phyloP scores from a whole-genome alignment of 2,329 filamentous ascomycete species.

The Exophiala spinifera region DNA sequence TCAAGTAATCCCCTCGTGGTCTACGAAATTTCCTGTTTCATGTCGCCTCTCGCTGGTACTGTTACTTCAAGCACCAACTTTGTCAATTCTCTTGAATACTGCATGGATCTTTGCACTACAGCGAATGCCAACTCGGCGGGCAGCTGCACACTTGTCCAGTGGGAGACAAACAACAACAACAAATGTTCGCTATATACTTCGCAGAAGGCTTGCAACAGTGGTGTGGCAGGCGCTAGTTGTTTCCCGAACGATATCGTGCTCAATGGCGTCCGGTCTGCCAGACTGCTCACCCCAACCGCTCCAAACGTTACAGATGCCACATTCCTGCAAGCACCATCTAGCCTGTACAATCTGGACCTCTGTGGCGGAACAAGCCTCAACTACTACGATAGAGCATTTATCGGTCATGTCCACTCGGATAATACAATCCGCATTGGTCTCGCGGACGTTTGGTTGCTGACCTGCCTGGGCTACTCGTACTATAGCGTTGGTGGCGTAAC shows the following conservation, averaged over 20 bases:
- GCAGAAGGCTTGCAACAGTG: not conserved
- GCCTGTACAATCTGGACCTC: conserved; percentile 1
- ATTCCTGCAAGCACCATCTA: not conserved
- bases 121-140: not conserved
- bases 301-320: not conserved
- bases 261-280: not conserved
- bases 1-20: not conserved
- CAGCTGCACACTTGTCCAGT: not conserved
- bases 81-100: not conserved
- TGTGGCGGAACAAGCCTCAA: not conserved
- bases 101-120: not conserved
- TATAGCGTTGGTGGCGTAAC: not conserved
- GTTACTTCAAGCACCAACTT: not conserved
- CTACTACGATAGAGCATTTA: not conserved
- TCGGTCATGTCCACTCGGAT: not conserved
- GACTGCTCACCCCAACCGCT: not conserved
- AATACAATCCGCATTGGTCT: not conserved
- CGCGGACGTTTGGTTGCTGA: not conserved
- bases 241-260: not conserved
- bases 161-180: not conserved
- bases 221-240: not conserved
- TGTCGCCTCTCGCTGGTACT: not conserved
- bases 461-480: not conserved
- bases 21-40: conserved; percentile 2
- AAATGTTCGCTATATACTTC: not conserved